A percentile compares a stretch with the other conserved stretches of the same genome.
phyloP scores from a whole-genome alignment of 2,329 filamentous ascomycete genomes.

The Rutstroemia sp. region DNA sequence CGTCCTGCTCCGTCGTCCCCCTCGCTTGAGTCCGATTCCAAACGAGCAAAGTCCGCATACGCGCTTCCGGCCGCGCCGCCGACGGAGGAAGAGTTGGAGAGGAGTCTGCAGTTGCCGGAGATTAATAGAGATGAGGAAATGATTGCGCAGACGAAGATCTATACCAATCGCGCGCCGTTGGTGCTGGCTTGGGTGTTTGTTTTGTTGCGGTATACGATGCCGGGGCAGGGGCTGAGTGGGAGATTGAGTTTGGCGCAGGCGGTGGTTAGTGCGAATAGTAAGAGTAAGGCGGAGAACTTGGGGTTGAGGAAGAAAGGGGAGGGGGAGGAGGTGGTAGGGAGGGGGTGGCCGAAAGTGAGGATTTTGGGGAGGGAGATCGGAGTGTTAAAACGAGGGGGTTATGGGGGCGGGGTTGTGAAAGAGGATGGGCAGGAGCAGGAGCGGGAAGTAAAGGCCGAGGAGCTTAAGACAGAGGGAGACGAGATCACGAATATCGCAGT shows the following conservation, averaged over 20 bases:
- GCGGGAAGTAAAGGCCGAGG: background rate
- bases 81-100: constrained; percentile 52
- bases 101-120: constrained; percentile 50
- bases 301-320: constrained; percentile 6
- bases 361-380: constrained; percentile 67
- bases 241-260: constrained; percentile 76
- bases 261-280: constrained; percentile 74
- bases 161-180: constrained; percentile 76
- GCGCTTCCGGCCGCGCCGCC: constrained; percentile 22
- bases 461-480: background rate
- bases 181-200: constrained; percentile 74
- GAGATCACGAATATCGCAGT: background rate
- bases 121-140: constrained; percentile 48
- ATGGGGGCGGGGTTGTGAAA: constrained; percentile 30
- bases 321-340: constrained; percentile 2
- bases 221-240: constrained; percentile 78
- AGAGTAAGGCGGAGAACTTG: constrained; percentile 45
- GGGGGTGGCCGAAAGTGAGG: constrained; percentile 53
- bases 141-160: constrained; percentile 49
- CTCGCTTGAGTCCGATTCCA: constrained; percentile 13
- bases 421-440: background rate
- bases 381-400: constrained; percentile 71
- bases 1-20: constrained; percentile 11
- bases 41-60: constrained; percentile 25
- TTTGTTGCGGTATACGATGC: constrained; percentile 72